Percentiles rank a stretch among this genome's conserved stretches.
These are phyloP conservation scores for Grosmannia huntii DNA, from an alignment of 2,329 filamentous ascomycete genomes.

Conservation along the genomic window DNA sequence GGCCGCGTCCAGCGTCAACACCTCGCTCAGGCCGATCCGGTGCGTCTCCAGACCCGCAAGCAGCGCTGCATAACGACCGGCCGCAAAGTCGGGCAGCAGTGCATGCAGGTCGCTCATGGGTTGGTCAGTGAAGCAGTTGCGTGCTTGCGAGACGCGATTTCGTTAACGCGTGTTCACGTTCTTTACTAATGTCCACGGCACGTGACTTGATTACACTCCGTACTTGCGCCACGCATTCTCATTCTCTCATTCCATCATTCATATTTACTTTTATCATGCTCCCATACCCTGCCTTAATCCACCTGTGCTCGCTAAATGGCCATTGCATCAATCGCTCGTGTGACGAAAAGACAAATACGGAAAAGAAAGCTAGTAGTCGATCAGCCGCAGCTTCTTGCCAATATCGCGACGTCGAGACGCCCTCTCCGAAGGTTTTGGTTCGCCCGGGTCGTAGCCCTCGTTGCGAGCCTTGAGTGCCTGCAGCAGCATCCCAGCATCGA, in stretches of 20 bases:
- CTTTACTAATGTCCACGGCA: no score
- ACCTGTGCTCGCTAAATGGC: neutral
- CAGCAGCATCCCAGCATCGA: slow-evolving; percentile 88
- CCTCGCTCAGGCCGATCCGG: slow-evolving; percentile 65
- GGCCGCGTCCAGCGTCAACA: slow-evolving; percentile 69
- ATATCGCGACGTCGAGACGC: slow-evolving; percentile 53
- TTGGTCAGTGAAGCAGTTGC: no score
- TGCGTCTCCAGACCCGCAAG: slow-evolving; percentile 70
- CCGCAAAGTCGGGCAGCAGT: slow-evolving; percentile 69
- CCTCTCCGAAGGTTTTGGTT: slow-evolving; percentile 43
- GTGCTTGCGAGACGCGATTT: no score
- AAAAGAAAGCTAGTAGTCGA: slow-evolving; percentile 42
- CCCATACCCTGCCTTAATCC: neutral
- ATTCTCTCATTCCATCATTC: neutral
- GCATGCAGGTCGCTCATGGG: slow-evolving; percentile 74
- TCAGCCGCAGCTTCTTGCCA: slow-evolving; percentile 59
- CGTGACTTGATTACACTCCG: no score
- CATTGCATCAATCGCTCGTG: neutral
- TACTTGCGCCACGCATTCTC: no score
- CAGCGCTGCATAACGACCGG: slow-evolving; percentile 55
- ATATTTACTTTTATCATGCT: neutral
- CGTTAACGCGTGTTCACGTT: no score
- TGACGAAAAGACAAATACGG: neutral
- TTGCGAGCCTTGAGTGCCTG: slow-evolving; percentile 70
- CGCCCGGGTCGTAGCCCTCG: slow-evolving; percentile 36